phyloP scores from a whole-genome alignment of 306 rosid genomes.

The Cercis canadensis region DNA sequence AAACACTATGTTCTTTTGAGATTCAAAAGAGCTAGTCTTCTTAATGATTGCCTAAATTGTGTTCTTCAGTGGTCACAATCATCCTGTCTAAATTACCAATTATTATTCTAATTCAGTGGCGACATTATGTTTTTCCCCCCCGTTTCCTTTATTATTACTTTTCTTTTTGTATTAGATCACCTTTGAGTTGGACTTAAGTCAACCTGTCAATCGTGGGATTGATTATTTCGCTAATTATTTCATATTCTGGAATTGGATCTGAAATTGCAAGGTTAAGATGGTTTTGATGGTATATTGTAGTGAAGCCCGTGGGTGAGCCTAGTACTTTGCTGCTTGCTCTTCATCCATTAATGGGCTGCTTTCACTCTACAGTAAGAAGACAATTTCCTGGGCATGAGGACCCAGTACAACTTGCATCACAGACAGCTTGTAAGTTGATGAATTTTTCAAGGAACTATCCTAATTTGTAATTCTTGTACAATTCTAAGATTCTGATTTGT shows the following conservation, averaged over 20 bases:
- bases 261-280: constrained; percentile 54
- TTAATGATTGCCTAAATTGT: not conserved
- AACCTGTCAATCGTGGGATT: constrained; percentile 23
- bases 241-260: constrained; percentile 38
- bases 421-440: constrained; percentile 78
- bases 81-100: not conserved
- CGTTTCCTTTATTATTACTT: not conserved
- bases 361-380: constrained; percentile 57
- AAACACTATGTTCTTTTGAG: too few species aligned
- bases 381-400: constrained; percentile 61
- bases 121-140: not conserved
- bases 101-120: not conserved
- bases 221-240: constrained; percentile 39
- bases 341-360: constrained; percentile 80
- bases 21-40: not conserved
- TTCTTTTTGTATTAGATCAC: not conserved
- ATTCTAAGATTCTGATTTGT: not conserved
- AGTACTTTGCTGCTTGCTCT: constrained; percentile 28
- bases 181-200: not conserved
- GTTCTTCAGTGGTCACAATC: not conserved
- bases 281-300: constrained; percentile 57
- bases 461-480: constrained; percentile 18
- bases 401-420: constrained; percentile 68
- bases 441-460: not conserved
- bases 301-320: constrained; percentile 44